Base-by-base conservation (phyloP, 1,284 basidiomycete species). In the Puccinia polysora region DNA sequence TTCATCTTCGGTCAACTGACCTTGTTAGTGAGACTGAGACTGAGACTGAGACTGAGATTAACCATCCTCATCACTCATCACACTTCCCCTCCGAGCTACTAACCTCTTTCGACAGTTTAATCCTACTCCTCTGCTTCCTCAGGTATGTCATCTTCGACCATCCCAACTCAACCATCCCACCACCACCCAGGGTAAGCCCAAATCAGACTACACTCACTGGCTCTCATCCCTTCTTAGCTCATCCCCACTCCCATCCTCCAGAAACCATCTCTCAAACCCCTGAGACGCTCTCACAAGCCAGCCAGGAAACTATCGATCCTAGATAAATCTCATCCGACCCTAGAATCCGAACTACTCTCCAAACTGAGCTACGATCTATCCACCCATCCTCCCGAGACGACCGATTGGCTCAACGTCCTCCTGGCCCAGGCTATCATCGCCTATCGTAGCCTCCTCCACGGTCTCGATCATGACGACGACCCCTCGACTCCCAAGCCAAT, bases 381-480 rank as follows among this genome's bases (percentile, higher is more conserved):
- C 1, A 81, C 81, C 14, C 84, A 85, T 75, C 77, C 82, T 2
- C 78, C 82, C 12, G 84, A 85, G 75, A 81, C 81, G 18, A 78
- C 82, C 32, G 84, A 83, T 74, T 85, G 84, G 84, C 77, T 85
- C 55, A 85, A 85, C 75, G 83, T 85, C 43, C 79, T 85, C 20
- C 77, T 84, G 32, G 83, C 83, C 3, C 84, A 85, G 77, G 82
- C 83, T 43, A 77, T 80, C 32, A 75, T 76, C 14, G 78, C 77
- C 8, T 82, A 81, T 75, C 75, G 80, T 34, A 53, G 67, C 45
- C 25, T 49, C 25, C 30, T 59, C 23, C 55, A 45, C 20, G 67
- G 56, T 38, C 25, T 58, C 36, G n/a, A 20, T 38, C 32, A 60
- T 36, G 67, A 69, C 23, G 56, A 60, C 14, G 52, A 47, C 18